Evolutionary conservation across 768 basidiomycete species (phyloP).

Genomic region (Naganishia vaughanmartiniae): DNA sequence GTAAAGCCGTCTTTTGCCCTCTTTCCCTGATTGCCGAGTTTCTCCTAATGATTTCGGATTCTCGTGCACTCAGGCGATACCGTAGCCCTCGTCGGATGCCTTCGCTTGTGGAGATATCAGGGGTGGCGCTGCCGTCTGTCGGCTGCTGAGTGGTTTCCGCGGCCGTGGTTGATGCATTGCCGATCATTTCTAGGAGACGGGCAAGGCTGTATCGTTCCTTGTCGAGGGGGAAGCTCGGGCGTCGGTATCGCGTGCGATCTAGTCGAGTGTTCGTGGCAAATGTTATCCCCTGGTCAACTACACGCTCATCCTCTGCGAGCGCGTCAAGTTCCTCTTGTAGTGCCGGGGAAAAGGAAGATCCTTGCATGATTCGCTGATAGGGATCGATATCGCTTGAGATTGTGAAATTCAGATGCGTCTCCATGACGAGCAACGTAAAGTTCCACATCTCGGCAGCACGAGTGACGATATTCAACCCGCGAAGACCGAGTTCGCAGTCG

Average conservation of each 20-base stretch:
- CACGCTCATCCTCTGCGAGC: neutral
- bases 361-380: conserved; percentile 13
- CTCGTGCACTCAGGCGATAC: conserved; percentile 9
- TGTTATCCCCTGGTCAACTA: conserved; percentile 5
- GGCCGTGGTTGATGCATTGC: neutral
- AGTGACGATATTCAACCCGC: conserved; percentile 21
- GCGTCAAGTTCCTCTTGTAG: conserved; percentile 17
- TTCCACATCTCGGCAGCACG: conserved; percentile 25
- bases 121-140: no score
- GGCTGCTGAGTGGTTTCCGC: neutral
- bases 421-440: conserved; percentile 17
- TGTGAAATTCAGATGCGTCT: conserved; percentile 19
- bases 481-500: conserved; percentile 24
- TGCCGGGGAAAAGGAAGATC: neutral
- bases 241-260: conserved; percentile 20
- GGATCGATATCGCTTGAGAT: conserved; percentile 10
- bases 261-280: neutral
- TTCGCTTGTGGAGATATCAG: neutral
- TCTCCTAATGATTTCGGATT: conserved; percentile 20
- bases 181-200: conserved; percentile 1
- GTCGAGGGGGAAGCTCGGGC: conserved; percentile 4
- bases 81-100: conserved; percentile 12
- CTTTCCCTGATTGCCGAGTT: conserved; percentile 9
- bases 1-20: conserved; percentile 16
- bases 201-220: conserved; percentile 9